A percentile compares a stretch with the other conserved stretches of the same genome.
phyloP scores from a whole-genome alignment of 2,329 filamentous ascomycete genomes.

The Aureobasidium melanogenum region DNA sequence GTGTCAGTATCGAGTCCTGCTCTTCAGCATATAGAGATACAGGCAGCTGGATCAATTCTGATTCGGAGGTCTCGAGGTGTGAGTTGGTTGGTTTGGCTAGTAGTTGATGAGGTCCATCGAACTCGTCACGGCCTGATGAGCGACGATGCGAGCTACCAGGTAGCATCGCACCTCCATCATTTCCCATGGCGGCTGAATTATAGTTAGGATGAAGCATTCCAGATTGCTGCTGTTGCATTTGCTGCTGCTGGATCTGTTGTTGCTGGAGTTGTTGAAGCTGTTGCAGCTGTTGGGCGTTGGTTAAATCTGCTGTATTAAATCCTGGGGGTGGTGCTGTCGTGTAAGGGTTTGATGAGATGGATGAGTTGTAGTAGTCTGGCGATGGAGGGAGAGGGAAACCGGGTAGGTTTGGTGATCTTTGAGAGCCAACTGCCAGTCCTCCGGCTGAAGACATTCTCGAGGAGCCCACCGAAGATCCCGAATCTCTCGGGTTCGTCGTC shows the following conservation, averaged over 20 bases:
- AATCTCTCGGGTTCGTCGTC: conserved; percentile 1
- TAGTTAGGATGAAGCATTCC: conserved; percentile 8
- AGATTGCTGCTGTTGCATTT: neutral
- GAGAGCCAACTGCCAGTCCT: conserved; percentile 2
- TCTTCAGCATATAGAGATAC: conserved; percentile 76
- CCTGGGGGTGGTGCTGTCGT: conserved; percentile 11
- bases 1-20: conserved; percentile 69
- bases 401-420: neutral
- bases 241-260: neutral
- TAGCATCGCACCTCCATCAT: conserved; percentile 6
- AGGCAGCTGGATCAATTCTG: conserved; percentile 71
- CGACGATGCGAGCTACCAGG: conserved; percentile 46
- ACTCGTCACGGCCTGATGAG: conserved; percentile 77
- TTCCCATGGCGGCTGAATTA: neutral
- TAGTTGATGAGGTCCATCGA: conserved; percentile 79
- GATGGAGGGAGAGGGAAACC: neutral
- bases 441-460: conserved; percentile 2
- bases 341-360: conserved; percentile 9
- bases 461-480: neutral
- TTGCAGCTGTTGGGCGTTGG: neutral
- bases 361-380: conserved; percentile 6
- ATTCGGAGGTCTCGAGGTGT: conserved; percentile 66
- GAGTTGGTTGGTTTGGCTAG: conserved; percentile 63
- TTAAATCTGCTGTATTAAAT: conserved; percentile 6
- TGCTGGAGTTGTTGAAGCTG: conserved; percentile 1